Evolutionary conservation across 1,139 yeast genomes (phyloP), one percentile per base, ranked within the genome.

Genomic region (Suhomyces choctaworum): DNA sequence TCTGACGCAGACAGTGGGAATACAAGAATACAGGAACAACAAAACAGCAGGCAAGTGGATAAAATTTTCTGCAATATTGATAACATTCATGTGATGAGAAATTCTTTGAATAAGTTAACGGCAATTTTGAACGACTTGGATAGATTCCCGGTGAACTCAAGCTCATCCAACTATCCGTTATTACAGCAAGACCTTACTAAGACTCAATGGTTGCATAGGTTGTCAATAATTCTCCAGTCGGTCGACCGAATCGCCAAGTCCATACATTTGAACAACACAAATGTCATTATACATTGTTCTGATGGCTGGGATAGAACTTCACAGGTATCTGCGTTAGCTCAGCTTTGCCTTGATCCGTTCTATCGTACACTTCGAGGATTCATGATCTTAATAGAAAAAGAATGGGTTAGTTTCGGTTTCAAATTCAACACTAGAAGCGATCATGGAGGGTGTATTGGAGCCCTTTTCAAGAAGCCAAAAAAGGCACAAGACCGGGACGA

Each of bases 221-320:
- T 87, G 4, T 71, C 81, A 7, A 70, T 82, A 12, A 72, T 92
- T 22, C 57, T 92, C 34, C 82, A 81, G 29, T 84, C 95, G 0
- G 84, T 92, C 1, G 90, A 86, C 39, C 70, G 87, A 29, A 76
- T 92, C 32, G 78, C 84, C 23, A 83, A 87, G 50, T 84, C 92
- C 16, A 75, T 92, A 15, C 88, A 87, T 43, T 76, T 82, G 50
- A 86, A 88, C 54, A 80, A 82, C 42, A 84, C 95, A 10, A 94
- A 90, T 57, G 77, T 92, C 5, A 57, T 92, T 6, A 76, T 94
- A 8, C 98, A 92, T 61, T 92, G 98, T 56, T 89, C 97, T 0
- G 98, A 92, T 63, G 98, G 98, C 1, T 92, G 98, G 98, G 98
- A 92, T 56, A 70, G 98, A 40, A 94, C 98, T 0, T 79, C 97